Base-by-base conservation (phyloP, 2,329 filamentous ascomycete species). In the Huntiella moniliformis region DNA sequence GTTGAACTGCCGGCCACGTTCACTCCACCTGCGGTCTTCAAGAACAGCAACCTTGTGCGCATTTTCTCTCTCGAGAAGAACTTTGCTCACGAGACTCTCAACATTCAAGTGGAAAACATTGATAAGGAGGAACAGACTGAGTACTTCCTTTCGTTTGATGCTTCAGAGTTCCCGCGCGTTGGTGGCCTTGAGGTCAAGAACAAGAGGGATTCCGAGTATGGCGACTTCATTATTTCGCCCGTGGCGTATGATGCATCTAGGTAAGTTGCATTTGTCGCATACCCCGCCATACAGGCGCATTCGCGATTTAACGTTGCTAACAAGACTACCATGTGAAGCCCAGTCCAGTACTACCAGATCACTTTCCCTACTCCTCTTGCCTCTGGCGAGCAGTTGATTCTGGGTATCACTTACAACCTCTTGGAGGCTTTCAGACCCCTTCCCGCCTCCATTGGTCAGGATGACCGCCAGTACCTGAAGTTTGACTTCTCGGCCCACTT, bases 11-110 rank as follows among this genome's bases (percentile, higher is more conserved):
- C 77, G 38, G 62, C 73, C 54, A 69, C 70, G 51, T 94, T 95
- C 67, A 80, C 74, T 62, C 86, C 88, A 45, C 81, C 87, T 4
- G 45, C 40, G 4, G 82, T 87, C 54, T 98, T 94, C 68, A 85
- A 87, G 66, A 95, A 98, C 63, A 73, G 72, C 62, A 96, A 98
- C 61, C 64, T 96, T 28, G 81, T 96, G 44, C 82, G 91, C 56
- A 79, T 82, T 52, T 79, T 92, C 58, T 94, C 93, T 54, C 65
- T 95, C 49, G 88, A 96, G 64, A 96, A 95, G 70, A 82, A 77
- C 54, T 96, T 91, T 57, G 77, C 79, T 46, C 79, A 86, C 58
- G 88, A 96, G 63, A 81, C 79, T 11, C 76, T 95, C 69, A 95
- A 96, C 64, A 79, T 94, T n/a, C 70, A 93, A 44, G 76, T 98